Evolutionary conservation across 148 eudicot genomes (phyloP), one percentile per base, ranked within the genome.

Genomic region (Pouteria glomerata): DNA sequence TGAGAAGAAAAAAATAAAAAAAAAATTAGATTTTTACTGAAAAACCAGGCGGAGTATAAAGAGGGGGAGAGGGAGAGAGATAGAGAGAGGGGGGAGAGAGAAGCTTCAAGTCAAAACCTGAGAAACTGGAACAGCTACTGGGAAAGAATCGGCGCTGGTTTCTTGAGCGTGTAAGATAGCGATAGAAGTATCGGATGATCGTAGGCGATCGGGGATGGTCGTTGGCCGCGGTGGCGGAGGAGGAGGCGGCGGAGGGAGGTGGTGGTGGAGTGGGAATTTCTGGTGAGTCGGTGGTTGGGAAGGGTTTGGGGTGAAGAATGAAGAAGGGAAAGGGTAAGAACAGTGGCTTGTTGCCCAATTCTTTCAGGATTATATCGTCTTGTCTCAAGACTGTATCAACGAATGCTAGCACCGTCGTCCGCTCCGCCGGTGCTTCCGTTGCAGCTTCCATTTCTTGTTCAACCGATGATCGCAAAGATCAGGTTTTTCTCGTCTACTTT

Each of bases 331-430:
- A 73, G 26, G 62, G 76, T 1, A 73, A 73, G 63, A 64, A 53
- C 33, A 73, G 75, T 70, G 42, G 83, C 23, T 51, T 81, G 61
- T 47, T 81, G 76, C 84, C 84, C 12, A 81, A 59, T 71, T 81
- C 84, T 8, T 51, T 81, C 12, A 78, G 58, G 63, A 81, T 81
- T 31, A 74, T 81, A n/a, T 63, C 79, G 37, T 81, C 84, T 8
- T 81, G 81, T 24, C 72, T 81, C 48, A 74, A 75, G 76, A 70
- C 78, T 18, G 84, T 81, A 0, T 81, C 84, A 6, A 59, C 78
- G 8, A 81, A 78, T 42, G 84, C 84, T 1, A 77, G 66, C 44
- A 70, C 84, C 18, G 78, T 78, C 18, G 73, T 78, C 16, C 77
- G 81, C 59, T 74, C 76, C 70, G 77, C 81, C 57, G 73, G 73